phyloP scores from a whole-genome alignment of 176 grass and related monocot genomes.

The Oryza glaberrima region DNA sequence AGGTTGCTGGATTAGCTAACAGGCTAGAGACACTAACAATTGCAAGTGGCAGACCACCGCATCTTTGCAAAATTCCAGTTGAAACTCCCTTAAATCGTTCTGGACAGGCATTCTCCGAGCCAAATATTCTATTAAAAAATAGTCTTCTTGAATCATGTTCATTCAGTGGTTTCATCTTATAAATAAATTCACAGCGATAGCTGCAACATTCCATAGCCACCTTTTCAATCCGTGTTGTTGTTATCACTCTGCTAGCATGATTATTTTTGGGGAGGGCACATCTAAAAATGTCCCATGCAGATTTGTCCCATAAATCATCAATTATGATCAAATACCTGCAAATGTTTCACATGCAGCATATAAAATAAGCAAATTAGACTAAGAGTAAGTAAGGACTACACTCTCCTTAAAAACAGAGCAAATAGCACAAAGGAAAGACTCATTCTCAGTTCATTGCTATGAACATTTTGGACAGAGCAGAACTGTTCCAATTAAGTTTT shows the following conservation, averaged over 20 bases:
- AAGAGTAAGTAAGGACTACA: too few relatives aligned
- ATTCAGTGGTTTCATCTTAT: not conserved
- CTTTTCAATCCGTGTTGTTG: not conserved
- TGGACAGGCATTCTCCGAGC: not conserved
- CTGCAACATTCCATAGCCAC: not conserved
- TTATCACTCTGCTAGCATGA: conserved; percentile 19
- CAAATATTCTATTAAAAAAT: conserved; percentile 34
- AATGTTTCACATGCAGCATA: not conserved
- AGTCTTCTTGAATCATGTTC: not conserved
- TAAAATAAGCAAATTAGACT: not conserved
- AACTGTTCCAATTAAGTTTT: too few relatives aligned
- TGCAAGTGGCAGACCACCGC: conserved; percentile 23
- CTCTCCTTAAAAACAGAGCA: too few relatives aligned
- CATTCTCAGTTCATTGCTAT: too few relatives aligned
- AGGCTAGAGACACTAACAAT: conserved; percentile 32
- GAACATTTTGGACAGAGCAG: too few relatives aligned
- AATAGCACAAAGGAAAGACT: too few relatives aligned
- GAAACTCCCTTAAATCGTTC: not conserved
- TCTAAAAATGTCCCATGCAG: conserved; percentile 4
- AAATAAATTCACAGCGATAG: not conserved
- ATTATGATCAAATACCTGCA: conserved; percentile 31
- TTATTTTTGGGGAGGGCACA: conserved; percentile 16
- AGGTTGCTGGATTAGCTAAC: not conserved
- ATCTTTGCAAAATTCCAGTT: conserved; percentile 17
- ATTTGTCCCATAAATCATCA: conserved; percentile 30